Conservation (phyloP, 495 filamentous ascomycete species). For the Trichoderma asperelloides region DNA sequence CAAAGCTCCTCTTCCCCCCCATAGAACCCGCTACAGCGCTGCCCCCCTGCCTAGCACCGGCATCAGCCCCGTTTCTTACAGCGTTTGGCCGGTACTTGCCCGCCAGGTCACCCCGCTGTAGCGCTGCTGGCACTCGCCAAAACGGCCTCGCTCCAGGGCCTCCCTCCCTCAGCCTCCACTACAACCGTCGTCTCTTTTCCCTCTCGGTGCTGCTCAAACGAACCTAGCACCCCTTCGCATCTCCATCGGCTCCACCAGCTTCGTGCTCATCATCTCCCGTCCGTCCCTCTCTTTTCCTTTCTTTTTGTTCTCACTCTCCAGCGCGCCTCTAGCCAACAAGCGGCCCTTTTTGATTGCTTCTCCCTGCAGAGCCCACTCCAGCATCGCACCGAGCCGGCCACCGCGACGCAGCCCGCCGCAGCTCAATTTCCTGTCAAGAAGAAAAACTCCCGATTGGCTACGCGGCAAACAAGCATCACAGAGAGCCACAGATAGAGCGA, state of each 20-base stretch:
- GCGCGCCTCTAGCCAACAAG: not conserved
- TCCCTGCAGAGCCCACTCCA: not conserved
- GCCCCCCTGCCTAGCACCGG: not conserved
- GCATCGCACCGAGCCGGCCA: too few relatives aligned
- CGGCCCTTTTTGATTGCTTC: not conserved
- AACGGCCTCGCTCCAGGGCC: not conserved
- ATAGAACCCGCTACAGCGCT: too few relatives aligned
- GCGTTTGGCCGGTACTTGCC: not conserved
- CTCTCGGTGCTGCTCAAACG: not conserved
- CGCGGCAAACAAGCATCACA: too few relatives aligned
- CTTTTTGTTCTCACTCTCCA: not conserved
- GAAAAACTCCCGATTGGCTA: too few relatives aligned
- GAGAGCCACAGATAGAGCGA: too few relatives aligned
- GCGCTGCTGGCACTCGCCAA: not conserved
- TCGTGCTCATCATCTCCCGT: conserved; percentile 11
- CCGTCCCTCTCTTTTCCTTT: not conserved
- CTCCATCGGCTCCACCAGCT: conserved; percentile 1
- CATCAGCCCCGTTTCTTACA: not conserved
- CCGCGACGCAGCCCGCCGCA: too few relatives aligned
- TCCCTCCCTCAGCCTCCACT: not conserved
- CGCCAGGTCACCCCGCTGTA: not conserved
- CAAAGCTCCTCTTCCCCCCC: too few relatives aligned
- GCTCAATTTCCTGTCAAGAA: too few relatives aligned
- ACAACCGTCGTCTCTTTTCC: not conserved
- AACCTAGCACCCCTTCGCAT: not conserved